Conservation (phyloP, 352 stramenopile species). For the Phytophthora parvispora region DNA sequence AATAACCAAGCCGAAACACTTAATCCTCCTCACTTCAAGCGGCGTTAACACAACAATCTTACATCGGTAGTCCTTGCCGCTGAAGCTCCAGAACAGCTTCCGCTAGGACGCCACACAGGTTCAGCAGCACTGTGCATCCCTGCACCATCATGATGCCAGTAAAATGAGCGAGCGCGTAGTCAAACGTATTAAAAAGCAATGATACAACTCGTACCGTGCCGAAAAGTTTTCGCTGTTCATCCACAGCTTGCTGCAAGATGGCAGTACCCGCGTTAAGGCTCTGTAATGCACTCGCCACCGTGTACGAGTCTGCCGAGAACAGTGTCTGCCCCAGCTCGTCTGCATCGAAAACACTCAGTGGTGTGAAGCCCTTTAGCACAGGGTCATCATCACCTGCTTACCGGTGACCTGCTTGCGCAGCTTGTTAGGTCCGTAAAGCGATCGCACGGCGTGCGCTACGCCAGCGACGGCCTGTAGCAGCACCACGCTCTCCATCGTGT, state of each 20-base stretch:
- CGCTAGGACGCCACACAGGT: constrained; percentile 24
- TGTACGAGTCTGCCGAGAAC: constrained; percentile 31
- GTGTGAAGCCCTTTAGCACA: neutral
- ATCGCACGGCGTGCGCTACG: constrained; percentile 26
- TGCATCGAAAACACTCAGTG: constrained; percentile 1
- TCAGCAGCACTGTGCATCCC: constrained; percentile 33
- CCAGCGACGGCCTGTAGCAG: constrained; percentile 29
- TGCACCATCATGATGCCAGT: neutral
- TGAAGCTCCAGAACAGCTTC: constrained; percentile 21
- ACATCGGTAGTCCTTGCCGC: constrained; percentile 20
- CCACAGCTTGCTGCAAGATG: constrained; percentile 36
- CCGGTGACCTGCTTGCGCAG: constrained; percentile 38
- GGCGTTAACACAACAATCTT: neutral
- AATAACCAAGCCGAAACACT: neutral
- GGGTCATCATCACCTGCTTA: neutral
- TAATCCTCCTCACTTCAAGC: neutral
- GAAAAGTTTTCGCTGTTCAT: constrained; percentile 19
- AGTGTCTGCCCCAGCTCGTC: constrained; percentile 29
- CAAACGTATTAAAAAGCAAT: too few relatives aligned
- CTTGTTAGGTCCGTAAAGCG: constrained; percentile 35
- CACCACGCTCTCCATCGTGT: constrained; percentile 8
- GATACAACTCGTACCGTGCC: constrained; percentile 23
- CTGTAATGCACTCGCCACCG: constrained; percentile 26
- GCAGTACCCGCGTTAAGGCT: constrained; percentile 35
- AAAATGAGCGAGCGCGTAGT: too few relatives aligned